Evolutionary conservation across 768 basidiomycete genomes (phyloP), one percentile per base, ranked within the genome.

Genomic region (Boletales sp.): DNA sequence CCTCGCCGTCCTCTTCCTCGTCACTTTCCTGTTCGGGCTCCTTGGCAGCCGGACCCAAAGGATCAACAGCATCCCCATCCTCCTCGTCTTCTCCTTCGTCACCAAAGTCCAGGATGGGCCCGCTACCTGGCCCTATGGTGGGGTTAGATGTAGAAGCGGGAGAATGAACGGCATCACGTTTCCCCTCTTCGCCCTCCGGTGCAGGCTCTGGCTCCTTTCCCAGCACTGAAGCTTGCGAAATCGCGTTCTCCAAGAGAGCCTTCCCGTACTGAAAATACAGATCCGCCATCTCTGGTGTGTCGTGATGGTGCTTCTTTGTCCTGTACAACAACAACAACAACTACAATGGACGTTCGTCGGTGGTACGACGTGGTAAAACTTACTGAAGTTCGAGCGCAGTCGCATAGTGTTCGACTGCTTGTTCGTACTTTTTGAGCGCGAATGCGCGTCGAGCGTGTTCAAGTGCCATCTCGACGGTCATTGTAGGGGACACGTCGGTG

Each of bases 241-340:
- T 90, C 6, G 94, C 95, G 61, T 95, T 92, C 72, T 94, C 93
- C 48, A 96, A 77, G 37, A 98, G 71, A 5, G 96, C 93, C 67
- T 88, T 93, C 13, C 96, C 96, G 62, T 98, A 99, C 4, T 81
- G 76, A 51, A 95, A 86, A 53, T 97, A 89, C 18, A 95, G 65
- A 61, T 97, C 92, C 8, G 93, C 95, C 46, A 79, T 84, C 61
- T 90, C 84, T 0, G 87, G 85, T 19, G 87, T 82, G 61, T 92
- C 78, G 43, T 98, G 94, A 34, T 84, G 89, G 51, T 83, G 72
- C 58, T 83, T 75, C 61, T 80, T 72, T 21, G 90, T 88, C 55
- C 92, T 94, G 54, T 30, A 21, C n/a, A 28, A 28, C 6, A 7
- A 28, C 25, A 6, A 28, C 5, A 28, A 28, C 25, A 7, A 28